Evolutionary conservation across 768 basidiomycete species (phyloP).

Genomic region (Kwoniella bestiolae): DNA sequence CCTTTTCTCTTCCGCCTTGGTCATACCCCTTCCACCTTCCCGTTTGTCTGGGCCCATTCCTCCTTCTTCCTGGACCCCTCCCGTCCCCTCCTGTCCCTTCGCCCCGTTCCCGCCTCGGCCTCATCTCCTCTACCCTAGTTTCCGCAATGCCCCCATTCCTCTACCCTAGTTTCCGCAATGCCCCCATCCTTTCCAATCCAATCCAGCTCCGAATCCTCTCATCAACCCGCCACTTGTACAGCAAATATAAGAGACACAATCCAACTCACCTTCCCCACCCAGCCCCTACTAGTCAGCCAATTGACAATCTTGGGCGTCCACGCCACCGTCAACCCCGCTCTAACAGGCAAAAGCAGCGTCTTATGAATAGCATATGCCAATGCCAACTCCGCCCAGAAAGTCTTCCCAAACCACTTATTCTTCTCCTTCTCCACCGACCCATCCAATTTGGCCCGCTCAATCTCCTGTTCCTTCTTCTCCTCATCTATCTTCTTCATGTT

Average conservation of each 20-base stretch:
- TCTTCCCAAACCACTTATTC: constrained; percentile 59
- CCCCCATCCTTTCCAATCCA: too few relatives aligned
- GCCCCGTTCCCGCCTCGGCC: too few relatives aligned
- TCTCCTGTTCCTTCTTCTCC: constrained; percentile 26
- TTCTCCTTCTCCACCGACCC: constrained; percentile 7
- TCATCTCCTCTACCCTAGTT: too few relatives aligned
- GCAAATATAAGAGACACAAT: too few relatives aligned
- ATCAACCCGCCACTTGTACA: too few relatives aligned
- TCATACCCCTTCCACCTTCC: background rate
- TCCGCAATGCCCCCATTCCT: too few relatives aligned
- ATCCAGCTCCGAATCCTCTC: too few relatives aligned
- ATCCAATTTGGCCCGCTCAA: background rate
- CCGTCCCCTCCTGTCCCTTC: background rate
- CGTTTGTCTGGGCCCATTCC: background rate
- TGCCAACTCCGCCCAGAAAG: constrained; percentile 87
- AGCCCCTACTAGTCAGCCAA: constrained; percentile 79
- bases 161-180: too few relatives aligned
- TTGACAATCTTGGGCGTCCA: constrained; percentile 82
- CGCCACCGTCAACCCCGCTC: constrained; percentile 85
- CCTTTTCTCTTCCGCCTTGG: too few relatives aligned
- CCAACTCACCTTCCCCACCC: constrained; percentile 63
- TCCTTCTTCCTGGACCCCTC: background rate
- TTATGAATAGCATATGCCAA: constrained; percentile 97
- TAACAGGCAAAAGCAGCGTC: constrained; percentile 82
- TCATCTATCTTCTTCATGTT: constrained; percentile 29